Evolutionary conservation across 495 filamentous ascomycete genomes (phyloP).

Genomic region (Tuber borchii): DNA sequence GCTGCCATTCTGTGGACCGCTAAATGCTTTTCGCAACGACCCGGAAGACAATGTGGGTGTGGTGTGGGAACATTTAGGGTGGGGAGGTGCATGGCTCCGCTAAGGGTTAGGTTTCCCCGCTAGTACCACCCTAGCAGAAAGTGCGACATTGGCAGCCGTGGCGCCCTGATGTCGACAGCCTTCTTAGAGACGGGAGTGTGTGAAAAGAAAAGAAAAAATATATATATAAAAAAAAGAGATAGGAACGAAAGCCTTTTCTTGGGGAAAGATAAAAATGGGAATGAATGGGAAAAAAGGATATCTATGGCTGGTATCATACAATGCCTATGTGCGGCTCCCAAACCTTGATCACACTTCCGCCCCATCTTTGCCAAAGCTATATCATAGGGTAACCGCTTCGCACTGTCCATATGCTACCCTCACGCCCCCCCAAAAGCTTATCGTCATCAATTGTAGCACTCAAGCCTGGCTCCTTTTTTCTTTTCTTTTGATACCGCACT

Average conservation of each 20-base stretch:
- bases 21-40: conserved; percentile 41
- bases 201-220: not conserved
- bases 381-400: not conserved
- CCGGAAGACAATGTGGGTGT: conserved; percentile 37
- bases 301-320: conserved; percentile 23
- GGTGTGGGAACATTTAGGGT: conserved; percentile 31
- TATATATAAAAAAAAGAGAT: not conserved
- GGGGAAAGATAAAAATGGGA: not conserved
- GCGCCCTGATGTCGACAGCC: conserved; percentile 19
- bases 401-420: not conserved
- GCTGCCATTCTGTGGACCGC: conserved; percentile 36
- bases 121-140: not conserved
- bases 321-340: conserved; percentile 4
- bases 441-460: not conserved
- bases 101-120: conserved; percentile 33
- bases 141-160: conserved; percentile 28
- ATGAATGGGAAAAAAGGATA: not conserved
- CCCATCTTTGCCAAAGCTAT: conserved; percentile 1
- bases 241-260: not conserved
- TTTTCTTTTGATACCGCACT: not conserved
- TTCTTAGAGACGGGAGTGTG: conserved; percentile 7
- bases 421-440: not conserved
- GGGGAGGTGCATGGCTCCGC: conserved; percentile 35
- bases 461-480: not conserved
- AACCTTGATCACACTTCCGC: conserved; percentile 35